Evolutionary conservation across 139 green algal genomes (phyloP).

Genomic region (Microglena sp.): DNA sequence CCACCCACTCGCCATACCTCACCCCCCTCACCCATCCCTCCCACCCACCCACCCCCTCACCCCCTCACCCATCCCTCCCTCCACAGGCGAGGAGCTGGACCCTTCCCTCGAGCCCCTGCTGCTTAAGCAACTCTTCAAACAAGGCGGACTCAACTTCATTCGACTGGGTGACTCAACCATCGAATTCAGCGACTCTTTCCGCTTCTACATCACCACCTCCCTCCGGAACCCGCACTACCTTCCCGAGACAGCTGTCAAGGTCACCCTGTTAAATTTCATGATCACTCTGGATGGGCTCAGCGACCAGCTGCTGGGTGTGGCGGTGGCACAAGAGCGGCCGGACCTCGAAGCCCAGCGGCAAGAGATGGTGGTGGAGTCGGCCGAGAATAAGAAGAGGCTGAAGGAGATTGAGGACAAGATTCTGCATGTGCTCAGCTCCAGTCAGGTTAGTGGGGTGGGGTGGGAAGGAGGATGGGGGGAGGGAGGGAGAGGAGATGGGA

Average conservation of each 20-base stretch:
- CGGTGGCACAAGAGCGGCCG: conserved; percentile 61
- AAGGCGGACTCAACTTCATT: conserved; percentile 56
- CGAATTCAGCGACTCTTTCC: conserved; percentile 61
- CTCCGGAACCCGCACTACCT: conserved; percentile 80
- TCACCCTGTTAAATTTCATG: conserved; percentile 79
- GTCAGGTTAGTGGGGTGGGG: conserved; percentile 22
- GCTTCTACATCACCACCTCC: conserved; percentile 83
- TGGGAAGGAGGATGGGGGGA: too few relatives aligned
- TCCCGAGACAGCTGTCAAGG: conserved; percentile 30
- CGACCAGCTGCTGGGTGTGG: conserved; percentile 68
- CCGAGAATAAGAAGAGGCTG: conserved; percentile 62
- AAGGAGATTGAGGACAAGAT: conserved; percentile 74
- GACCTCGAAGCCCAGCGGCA: conserved; percentile 67
- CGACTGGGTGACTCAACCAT: conserved; percentile 57
- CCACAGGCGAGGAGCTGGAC: conserved; percentile 59
- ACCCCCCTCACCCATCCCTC: too few relatives aligned
- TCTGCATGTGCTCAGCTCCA: conserved; percentile 53
- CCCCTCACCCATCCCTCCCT: too few relatives aligned
- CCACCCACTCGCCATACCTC: too few relatives aligned
- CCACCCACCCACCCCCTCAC: too few relatives aligned
- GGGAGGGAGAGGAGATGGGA: too few relatives aligned
- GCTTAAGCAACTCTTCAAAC: conserved; percentile 46
- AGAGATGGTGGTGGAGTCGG: conserved; percentile 51
- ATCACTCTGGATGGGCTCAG: conserved; percentile 63
- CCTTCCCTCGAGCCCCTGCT: conserved; percentile 62